Base-by-base conservation (phyloP, 2,329 filamentous ascomycete genomes). In the Fusarium pilosicola region DNA sequence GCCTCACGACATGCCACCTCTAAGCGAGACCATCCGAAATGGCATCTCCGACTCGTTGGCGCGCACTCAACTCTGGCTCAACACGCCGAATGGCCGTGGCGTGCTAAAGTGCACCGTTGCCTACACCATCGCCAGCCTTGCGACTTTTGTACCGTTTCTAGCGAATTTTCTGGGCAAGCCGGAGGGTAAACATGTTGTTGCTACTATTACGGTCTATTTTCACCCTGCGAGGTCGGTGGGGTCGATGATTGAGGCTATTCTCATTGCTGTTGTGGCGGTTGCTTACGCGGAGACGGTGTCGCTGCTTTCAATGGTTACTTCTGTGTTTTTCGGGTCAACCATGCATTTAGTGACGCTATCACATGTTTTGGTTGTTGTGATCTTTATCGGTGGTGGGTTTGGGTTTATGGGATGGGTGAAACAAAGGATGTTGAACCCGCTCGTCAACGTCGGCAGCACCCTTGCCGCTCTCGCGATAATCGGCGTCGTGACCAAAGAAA, bases 151-250 rank as follows among this genome's bases (percentile, higher is more conserved):
- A 62, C 89, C 92, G 1, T 87, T 88, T 5, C 86, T 97, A 49
- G 91, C 94, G 15, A 84, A 87, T 9, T 89, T 94, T 57, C 86
- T 98, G 10, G 96, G 96, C 7, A 88, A 91, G 67, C 93, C 95
- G 74, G 95, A 97, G 82, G 94, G 94, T 44, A 98, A 98, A 80
- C 96, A 98, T 83, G 92, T 97, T 76, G 94, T 97, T 56, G 95
- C 95, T 39, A 98, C 96, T 3, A 91, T 98, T 59, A 97, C 94
- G 1, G 95, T 98, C 14, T 98, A 97, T 79, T 98, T 98, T 78
- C 95, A 98, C 80, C 95, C 96, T 3, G 94, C 94, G 3, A 88
- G 96, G 61, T 94, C 94, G 22, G 90, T 91, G 14, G 96, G 96
- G 1, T 96, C 94, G 70, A 97, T 98, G 94, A 89, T 94, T 62